Conservation (phyloP, 129 eudicot genomes). For the Tanacetum coccineum region DNA sequence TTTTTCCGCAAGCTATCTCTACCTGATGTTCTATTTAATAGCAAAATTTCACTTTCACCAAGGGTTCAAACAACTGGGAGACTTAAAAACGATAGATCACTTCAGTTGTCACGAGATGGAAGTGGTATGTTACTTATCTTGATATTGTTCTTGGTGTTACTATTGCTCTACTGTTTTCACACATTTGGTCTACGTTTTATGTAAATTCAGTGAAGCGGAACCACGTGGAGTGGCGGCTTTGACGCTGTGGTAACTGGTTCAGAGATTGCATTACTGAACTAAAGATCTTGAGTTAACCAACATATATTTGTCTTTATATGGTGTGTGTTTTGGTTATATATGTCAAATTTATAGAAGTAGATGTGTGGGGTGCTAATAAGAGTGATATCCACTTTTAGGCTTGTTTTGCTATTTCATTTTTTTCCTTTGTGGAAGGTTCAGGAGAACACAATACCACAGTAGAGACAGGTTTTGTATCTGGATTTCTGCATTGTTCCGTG, state of each 20-base stretch:
- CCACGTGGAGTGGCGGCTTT: conserved; percentile 47
- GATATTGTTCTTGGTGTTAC: not conserved
- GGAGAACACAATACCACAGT: no score
- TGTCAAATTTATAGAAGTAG: not conserved
- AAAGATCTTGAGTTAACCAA: not conserved
- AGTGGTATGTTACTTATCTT: conserved; percentile 21
- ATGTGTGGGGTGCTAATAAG: not conserved
- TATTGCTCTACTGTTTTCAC: not conserved
- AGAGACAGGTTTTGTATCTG: no score
- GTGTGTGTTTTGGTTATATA: not conserved
- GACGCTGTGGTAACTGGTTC: conserved; percentile 14
- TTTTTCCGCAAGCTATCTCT: no score
- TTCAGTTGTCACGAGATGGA: conserved; percentile 42
- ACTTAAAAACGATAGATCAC: conserved; percentile 37
- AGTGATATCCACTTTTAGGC: not conserved
- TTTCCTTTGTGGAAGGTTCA: not conserved
- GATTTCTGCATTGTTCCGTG: not conserved
- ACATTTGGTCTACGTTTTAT: not conserved
- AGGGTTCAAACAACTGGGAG: no score
- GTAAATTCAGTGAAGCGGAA: conserved; percentile 32
- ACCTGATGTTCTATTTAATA: conserved; percentile 35
- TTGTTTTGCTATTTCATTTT: not conserved
- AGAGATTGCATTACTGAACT: conserved; percentile 1
- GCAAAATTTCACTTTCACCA: no score
- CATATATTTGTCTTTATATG: not conserved